phyloP scores from a whole-genome alignment of 78 protist genomes.

The Bodo saltans region DNA sequence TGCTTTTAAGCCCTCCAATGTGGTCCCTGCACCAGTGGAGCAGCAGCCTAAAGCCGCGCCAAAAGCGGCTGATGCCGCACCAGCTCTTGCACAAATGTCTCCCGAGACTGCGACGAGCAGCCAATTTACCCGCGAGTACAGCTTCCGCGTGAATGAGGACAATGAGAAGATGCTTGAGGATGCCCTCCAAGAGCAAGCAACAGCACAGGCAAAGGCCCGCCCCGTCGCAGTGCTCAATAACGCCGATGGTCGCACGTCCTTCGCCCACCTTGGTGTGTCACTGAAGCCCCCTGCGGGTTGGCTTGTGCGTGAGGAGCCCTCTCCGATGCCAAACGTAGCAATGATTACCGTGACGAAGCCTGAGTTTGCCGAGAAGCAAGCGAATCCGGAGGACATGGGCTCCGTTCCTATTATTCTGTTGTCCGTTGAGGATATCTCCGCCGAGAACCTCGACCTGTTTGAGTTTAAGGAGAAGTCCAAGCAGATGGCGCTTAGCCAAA shows the following conservation, averaged over 20 bases:
- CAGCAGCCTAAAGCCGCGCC: too few relatives aligned
- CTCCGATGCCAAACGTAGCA: not conserved
- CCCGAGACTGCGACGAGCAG: too few relatives aligned
- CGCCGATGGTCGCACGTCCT: not conserved
- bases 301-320: not conserved
- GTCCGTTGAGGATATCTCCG: not conserved
- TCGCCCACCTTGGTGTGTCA: not conserved
- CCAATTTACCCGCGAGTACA: too few relatives aligned
- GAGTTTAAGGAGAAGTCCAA: not conserved
- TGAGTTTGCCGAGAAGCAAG: not conserved
- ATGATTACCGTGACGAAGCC: not conserved
- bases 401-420: not conserved
- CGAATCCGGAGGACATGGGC: not conserved
- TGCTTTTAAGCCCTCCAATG: too few relatives aligned
- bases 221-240: not conserved
- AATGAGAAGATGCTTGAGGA: too few relatives aligned
- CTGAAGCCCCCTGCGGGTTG: not conserved
- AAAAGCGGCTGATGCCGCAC: too few relatives aligned
- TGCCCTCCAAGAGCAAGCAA: too few relatives aligned
- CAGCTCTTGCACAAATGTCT: too few relatives aligned
- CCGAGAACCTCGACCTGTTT: not conserved
- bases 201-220: too few relatives aligned
- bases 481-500: not conserved
- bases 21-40: too few relatives aligned
- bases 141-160: too few relatives aligned